phyloP scores from a whole-genome alignment of 352 stramenopile genomes.

The Phytophthora quininea region DNA sequence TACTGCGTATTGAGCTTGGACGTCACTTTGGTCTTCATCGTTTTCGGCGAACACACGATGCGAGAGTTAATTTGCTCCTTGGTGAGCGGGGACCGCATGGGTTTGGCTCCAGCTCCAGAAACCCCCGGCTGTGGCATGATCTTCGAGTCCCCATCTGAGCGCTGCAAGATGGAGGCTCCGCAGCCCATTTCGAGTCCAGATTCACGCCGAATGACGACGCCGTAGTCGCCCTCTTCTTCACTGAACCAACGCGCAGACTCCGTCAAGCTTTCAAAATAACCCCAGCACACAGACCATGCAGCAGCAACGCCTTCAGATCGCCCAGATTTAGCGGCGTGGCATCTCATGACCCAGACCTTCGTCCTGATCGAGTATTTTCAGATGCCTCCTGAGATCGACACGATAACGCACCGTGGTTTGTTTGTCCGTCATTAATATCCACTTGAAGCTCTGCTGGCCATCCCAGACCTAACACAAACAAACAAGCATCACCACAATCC shows the following conservation, averaged over 20 bases:
- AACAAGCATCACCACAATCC: not conserved
- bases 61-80: constrained; percentile 87
- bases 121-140: constrained; percentile 34
- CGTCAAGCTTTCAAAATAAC: constrained; percentile 21
- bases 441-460: no score
- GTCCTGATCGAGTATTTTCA: not conserved
- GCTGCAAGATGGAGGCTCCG: constrained; percentile 65
- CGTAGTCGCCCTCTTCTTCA: constrained; percentile 13
- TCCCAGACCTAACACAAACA: no score
- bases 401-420: not conserved
- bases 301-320: not conserved
- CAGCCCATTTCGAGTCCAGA: constrained; percentile 58
- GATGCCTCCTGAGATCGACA: not conserved
- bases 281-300: not conserved
- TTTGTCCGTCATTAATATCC: no score
- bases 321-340: constrained; percentile 17
- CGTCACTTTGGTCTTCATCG: constrained; percentile 65
- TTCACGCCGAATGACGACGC: constrained; percentile 2
- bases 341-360: not conserved
- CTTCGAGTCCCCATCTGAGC: constrained; percentile 50
- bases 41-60: constrained; percentile 82
- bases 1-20: constrained; percentile 83
- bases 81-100: constrained; percentile 67
- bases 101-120: constrained; percentile 31
- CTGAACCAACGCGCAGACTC: constrained; percentile 8